Evolutionary conservation across 2,329 filamentous ascomycete genomes (phyloP).

Genomic region (Ceratocystis destructans): DNA sequence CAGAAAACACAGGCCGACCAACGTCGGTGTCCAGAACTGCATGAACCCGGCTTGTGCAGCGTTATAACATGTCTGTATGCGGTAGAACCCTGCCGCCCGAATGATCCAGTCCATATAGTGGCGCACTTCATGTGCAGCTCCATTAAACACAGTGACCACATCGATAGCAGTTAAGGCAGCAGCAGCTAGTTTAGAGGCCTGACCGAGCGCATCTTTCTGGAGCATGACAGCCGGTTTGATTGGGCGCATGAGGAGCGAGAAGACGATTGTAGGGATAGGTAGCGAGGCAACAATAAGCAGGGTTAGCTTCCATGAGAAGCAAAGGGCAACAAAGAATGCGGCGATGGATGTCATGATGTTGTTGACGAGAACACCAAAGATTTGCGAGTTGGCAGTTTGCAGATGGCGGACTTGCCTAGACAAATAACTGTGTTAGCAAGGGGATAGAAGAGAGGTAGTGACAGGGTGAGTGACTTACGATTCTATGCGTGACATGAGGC

Average conservation of each 20-base stretch:
- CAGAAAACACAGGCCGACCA: conserved; percentile 87
- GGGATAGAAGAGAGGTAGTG: too few species aligned
- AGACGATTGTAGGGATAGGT: conserved; percentile 49
- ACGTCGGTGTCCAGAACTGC: conserved; percentile 57
- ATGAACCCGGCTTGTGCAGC: conserved; percentile 60
- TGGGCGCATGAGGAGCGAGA: conserved; percentile 45
- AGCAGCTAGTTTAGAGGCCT: conserved; percentile 57
- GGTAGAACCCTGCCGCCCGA: conserved; percentile 48
- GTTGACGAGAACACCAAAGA: conserved; percentile 56
- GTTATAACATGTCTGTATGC: conserved; percentile 53
- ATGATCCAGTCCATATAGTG: conserved; percentile 48
- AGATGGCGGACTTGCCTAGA: conserved; percentile 69
- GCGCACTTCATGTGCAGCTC: conserved; percentile 52
- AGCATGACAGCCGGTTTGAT: conserved; percentile 52
- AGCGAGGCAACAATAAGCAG: conserved; percentile 62
- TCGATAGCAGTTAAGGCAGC: conserved; percentile 64
- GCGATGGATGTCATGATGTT: conserved; percentile 50
- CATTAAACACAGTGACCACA: conserved; percentile 75
- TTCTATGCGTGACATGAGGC: conserved; percentile 58
- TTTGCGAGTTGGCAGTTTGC: conserved; percentile 65
- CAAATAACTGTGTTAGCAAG: neutral
- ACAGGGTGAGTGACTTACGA: conserved; percentile 38
- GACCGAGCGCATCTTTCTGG: conserved; percentile 54
- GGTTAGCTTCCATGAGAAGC: conserved; percentile 71
- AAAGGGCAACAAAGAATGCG: conserved; percentile 59